These are phyloP conservation scores for Puccinia polysora DNA, from an alignment of 1,284 basidiomycete genomes.

Conservation along the genomic window DNA sequence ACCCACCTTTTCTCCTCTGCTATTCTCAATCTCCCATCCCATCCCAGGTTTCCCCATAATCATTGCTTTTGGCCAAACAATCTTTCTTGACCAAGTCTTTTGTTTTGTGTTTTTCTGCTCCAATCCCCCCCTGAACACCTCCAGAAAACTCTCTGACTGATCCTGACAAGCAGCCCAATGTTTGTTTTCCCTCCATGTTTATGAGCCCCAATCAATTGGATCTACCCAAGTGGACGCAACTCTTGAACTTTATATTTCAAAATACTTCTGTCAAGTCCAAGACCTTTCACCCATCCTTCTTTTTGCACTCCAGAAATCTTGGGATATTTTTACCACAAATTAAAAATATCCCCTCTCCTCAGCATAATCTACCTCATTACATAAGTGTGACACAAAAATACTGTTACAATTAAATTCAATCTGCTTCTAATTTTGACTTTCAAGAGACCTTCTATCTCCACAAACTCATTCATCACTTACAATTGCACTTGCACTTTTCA, in stretches of 20 bases:
- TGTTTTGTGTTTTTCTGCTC: constrained; percentile 23
- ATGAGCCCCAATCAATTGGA: constrained; percentile 33
- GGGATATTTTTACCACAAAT: too few relatives aligned
- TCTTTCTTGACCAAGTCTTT: constrained; percentile 36
- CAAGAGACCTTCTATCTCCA: too few relatives aligned
- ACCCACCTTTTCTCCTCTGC: constrained; percentile 2
- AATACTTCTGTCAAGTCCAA: constrained; percentile 23
- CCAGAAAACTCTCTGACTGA: constrained; percentile 4
- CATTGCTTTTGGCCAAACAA: constrained; percentile 19
- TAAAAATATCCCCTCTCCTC: too few relatives aligned
- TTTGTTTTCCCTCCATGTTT: background rate
- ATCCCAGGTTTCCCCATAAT: constrained; percentile 27
- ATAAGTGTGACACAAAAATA: too few relatives aligned
- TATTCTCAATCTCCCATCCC: constrained; percentile 30
- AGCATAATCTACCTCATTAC: too few relatives aligned
- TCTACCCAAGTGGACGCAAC: constrained; percentile 34
- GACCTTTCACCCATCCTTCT: background rate
- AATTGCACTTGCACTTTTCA: too few relatives aligned
- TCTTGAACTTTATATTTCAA: constrained; percentile 29
- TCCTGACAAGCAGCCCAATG: constrained; percentile 1
- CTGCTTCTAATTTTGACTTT: too few relatives aligned
- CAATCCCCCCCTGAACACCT: constrained; percentile 15
- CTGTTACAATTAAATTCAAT: too few relatives aligned
- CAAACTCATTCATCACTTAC: too few relatives aligned
- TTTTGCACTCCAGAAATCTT: too few relatives aligned